These are phyloP conservation scores for Zygosaccharomyces pseudobailii DNA, from an alignment of 1,139 yeast species.

Conservation along the genomic window DNA sequence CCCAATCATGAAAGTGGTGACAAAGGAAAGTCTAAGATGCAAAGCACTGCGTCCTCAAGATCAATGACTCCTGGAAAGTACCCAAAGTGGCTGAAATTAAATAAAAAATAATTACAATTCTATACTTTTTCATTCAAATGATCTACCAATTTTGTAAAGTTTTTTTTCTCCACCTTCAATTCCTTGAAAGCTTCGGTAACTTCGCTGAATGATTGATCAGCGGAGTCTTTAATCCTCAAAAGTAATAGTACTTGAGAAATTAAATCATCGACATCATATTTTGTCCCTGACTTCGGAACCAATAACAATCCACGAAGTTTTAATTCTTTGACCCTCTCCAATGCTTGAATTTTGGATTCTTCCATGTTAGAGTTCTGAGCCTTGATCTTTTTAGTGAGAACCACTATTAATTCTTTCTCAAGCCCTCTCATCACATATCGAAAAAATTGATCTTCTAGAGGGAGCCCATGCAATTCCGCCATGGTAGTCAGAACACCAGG, in stretches of 20 bases:
- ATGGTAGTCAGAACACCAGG: slow-evolving; percentile 21
- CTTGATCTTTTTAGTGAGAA: slow-evolving; percentile 8
- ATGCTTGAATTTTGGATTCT: slow-evolving; percentile 1
- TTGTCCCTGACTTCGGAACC: not conserved
- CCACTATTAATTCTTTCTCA: slow-evolving; percentile 17
- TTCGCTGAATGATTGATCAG: slow-evolving; percentile 11
- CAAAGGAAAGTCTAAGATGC: not conserved
- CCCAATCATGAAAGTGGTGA: not conserved
- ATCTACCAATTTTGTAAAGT: slow-evolving; percentile 1
- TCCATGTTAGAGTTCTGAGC: not conserved
- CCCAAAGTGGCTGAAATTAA: slow-evolving; percentile 39
- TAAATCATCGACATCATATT: slow-evolving; percentile 4
- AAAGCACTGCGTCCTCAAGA: not conserved
- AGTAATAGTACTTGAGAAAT: slow-evolving; percentile 12
- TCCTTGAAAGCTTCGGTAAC: slow-evolving; percentile 11
- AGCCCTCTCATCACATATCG: slow-evolving; percentile 21
- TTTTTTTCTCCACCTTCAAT: slow-evolving; percentile 5
- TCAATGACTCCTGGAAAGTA: slow-evolving; percentile 22
- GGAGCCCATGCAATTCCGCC: slow-evolving; percentile 15
- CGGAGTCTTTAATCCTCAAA: slow-evolving; percentile 12
- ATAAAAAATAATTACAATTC: slow-evolving; percentile 31
- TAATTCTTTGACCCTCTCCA: slow-evolving; percentile 2
- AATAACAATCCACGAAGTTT: slow-evolving; percentile 1
- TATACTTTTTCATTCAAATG: slow-evolving; percentile 6
- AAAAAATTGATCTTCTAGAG: slow-evolving; percentile 7